Conservation (phyloP, 306 rosid genomes). For the Hippophae gyantsensis region DNA sequence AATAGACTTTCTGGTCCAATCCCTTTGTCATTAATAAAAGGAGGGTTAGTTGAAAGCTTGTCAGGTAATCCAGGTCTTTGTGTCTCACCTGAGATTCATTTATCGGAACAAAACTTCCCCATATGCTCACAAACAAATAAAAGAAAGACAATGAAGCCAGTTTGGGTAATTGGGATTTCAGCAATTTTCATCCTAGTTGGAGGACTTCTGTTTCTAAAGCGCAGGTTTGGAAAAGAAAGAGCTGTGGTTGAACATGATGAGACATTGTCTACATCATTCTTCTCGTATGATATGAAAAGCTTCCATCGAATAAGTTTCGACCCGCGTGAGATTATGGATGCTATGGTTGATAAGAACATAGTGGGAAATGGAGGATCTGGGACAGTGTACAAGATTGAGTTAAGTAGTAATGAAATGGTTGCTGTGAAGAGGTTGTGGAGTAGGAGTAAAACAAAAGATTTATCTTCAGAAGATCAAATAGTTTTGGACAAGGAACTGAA, state of each 20-base stretch:
- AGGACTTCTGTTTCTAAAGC: conserved; percentile 46
- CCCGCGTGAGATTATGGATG: conserved; percentile 55
- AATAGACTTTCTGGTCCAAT: conserved; percentile 15
- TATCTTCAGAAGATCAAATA: conserved; percentile 10
- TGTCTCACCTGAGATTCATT: conserved; percentile 11
- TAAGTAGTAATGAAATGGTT: conserved; percentile 50
- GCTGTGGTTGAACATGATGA: conserved; percentile 56
- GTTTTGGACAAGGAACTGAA: conserved; percentile 12
- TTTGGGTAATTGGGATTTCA: conserved; percentile 68
- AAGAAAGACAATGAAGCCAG: conserved; percentile 45
- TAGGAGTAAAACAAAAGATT: conserved; percentile 32
- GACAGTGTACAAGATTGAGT: conserved; percentile 66
- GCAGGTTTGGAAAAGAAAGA: conserved; percentile 44
- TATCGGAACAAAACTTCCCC: conserved; percentile 21
- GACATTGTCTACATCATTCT: conserved; percentile 43
- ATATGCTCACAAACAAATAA: conserved; percentile 31
- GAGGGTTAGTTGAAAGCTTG: conserved; percentile 10
- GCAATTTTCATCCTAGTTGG: conserved; percentile 54
- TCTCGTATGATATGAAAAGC: conserved; percentile 73
- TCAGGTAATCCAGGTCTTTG: conserved; percentile 16
- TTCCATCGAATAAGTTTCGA: conserved; percentile 70
- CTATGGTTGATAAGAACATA: conserved; percentile 78
- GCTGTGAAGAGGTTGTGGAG: conserved; percentile 80
- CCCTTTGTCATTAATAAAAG: background rate
- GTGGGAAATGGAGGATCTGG: conserved; percentile 96